Base-by-base conservation (phyloP, 768 basidiomycete genomes). In the Phaeolepiota aurea region DNA sequence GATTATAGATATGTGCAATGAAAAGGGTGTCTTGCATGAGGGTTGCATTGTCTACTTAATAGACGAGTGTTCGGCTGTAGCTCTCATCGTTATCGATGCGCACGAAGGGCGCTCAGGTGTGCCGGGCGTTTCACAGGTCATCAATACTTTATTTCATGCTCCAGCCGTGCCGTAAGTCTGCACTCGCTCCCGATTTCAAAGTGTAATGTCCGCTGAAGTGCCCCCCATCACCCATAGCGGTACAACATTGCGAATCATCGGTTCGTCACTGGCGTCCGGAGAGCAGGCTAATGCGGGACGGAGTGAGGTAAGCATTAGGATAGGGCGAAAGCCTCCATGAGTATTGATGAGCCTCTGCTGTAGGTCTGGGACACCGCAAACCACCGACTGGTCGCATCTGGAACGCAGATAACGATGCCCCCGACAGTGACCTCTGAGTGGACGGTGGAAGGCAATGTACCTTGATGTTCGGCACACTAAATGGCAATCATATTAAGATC, bases 21-120 rank as follows among this genome's bases (percentile, higher is more conserved):
- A 37, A 4, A 37, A 31, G 3, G 71, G 65, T 0, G 54, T 49
- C 3, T 43, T 75, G 47, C 60, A 69, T 31, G 59, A 66, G 13
- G 72, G 66, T 4, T 72, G 70, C 41, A 51, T 61, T 13, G 45
- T 62, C 2, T 64, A 64, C 41, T 44, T 77, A 18, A 64, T 76
- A 23, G 76, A 77, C 46, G 57, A 73, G 73, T 68, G 69, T 32
- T 63, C 69, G 3, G 57, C 65, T 1, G 52, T 66, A 20, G 55
- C 72, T 0, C 60, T 72, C 31, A 48, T 51, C 0, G 57, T 63
- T 4, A 39, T 66, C 32, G 61, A 63, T 19, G 51, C 54, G 10
- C 56, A 58, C 1, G 53, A 61, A 13, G 61, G 64, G 5, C 56
- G 55, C 2, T 9, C 14, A 10, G 52, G 52, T 4, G 44, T 49